Evolutionary conservation across 148 eudicot genomes (phyloP).

Genomic region (Fagopyrum homotropicum): DNA sequence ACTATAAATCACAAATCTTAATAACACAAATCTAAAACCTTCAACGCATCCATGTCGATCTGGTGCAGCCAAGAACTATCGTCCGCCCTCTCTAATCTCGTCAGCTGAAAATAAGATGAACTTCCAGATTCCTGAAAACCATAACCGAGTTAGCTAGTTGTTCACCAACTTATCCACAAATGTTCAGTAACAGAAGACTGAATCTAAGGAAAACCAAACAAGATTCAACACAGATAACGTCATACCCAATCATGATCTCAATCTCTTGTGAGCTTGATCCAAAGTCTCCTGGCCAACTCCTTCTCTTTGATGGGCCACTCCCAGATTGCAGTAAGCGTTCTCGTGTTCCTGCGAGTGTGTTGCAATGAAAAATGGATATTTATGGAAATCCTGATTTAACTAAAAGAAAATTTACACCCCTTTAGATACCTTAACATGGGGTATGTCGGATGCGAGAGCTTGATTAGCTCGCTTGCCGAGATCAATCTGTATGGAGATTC

Average conservation of each 20-base stretch:
- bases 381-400: background rate
- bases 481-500: slow-evolving; percentile 70
- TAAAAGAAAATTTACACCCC: background rate
- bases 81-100: no score
- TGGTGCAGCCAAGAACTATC: no score
- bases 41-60: no score
- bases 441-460: slow-evolving; percentile 23
- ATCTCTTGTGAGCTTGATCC: slow-evolving; percentile 30
- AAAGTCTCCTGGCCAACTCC: slow-evolving; percentile 16
- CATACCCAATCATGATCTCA: slow-evolving; percentile 17
- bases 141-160: no score
- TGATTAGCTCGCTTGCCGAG: slow-evolving; percentile 72
- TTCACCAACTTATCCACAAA: no score
- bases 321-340: slow-evolving; percentile 10
- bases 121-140: no score
- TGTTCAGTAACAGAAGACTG: no score
- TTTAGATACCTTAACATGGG: slow-evolving; percentile 10
- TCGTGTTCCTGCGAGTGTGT: slow-evolving; percentile 3
- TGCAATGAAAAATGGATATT: background rate
- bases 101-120: no score
- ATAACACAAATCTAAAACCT: no score
- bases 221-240: no score
- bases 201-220: no score
- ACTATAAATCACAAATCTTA: no score
- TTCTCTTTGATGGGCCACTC: slow-evolving; percentile 23